Conservation (phyloP, 1,139 yeast genomes). For the Blastobotrys niveus region DNA sequence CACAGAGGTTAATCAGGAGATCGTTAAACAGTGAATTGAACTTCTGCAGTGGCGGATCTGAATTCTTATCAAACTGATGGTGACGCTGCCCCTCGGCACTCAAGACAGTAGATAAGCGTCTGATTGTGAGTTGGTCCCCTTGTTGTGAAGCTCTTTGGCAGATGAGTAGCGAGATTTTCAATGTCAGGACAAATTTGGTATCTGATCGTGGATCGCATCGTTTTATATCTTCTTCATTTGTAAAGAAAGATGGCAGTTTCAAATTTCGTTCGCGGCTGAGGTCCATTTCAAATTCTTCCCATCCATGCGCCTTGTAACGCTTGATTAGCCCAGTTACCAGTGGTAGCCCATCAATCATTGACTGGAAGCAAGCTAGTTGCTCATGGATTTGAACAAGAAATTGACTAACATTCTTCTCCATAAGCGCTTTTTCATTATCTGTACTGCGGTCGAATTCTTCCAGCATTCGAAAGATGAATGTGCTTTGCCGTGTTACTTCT, state of each 20-base stretch:
- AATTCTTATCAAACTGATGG: background rate
- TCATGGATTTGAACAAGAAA: background rate
- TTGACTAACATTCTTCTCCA: background rate
- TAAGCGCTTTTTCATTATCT: background rate
- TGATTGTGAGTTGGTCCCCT: background rate
- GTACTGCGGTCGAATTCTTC: background rate
- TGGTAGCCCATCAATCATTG: background rate
- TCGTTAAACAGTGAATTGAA: conserved; percentile 3
- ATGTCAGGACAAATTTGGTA: background rate
- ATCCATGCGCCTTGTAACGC: background rate
- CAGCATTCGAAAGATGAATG: background rate
- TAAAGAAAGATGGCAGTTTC: conserved; percentile 1
- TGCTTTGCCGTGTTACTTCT: background rate
- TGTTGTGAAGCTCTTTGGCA: background rate
- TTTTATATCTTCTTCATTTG: background rate
- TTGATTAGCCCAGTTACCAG: background rate
- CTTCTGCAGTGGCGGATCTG: background rate
- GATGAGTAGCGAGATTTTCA: background rate
- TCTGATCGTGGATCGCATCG: background rate
- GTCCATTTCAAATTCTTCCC: conserved; percentile 3
- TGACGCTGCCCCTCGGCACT: conserved; percentile 6
- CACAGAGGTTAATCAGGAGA: background rate
- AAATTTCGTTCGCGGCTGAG: background rate
- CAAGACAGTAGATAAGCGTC: background rate
- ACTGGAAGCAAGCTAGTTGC: background rate